Evolutionary conservation across 257 asterid species (phyloP).

Genomic region (Misopates orontium): DNA sequence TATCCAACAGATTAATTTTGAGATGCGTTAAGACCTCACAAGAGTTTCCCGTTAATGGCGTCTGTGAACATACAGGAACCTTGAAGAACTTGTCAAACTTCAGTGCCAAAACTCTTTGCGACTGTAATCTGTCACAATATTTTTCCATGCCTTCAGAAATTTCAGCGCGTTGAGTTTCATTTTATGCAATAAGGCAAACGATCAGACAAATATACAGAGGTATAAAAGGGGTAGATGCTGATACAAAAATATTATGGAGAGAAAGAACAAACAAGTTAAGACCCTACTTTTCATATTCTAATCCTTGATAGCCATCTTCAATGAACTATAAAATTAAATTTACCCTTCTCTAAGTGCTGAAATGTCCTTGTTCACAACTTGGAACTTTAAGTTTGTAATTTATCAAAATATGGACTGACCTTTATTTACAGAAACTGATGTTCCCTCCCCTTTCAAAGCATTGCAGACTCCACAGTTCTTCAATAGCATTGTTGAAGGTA

Average conservation of each 20-base stretch:
- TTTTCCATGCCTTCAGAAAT: slow-evolving; percentile 4
- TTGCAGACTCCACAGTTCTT: neutral
- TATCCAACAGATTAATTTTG: slow-evolving; percentile 24
- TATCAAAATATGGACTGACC: neutral
- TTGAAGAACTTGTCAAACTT: slow-evolving; percentile 8
- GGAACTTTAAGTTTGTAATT: too few relatives aligned
- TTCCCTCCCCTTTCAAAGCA: neutral
- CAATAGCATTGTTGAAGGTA: neutral
- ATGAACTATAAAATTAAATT: too few relatives aligned
- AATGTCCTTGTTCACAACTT: too few relatives aligned
- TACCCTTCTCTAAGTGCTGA: too few relatives aligned
- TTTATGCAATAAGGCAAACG: too few relatives aligned
- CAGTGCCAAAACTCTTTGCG: neutral
- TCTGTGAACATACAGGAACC: slow-evolving; percentile 2
- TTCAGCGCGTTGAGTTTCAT: neutral
- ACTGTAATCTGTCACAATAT: neutral
- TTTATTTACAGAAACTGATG: neutral
- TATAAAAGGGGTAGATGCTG: too few relatives aligned
- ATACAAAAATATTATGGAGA: too few relatives aligned
- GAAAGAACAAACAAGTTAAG: too few relatives aligned
- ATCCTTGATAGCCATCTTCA: too few relatives aligned
- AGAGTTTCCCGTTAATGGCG: slow-evolving; percentile 13
- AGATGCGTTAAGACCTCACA: slow-evolving; percentile 16
- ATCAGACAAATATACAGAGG: too few relatives aligned
- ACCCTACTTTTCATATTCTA: too few relatives aligned